These are phyloP conservation scores for Boletellus dicymbophilus DNA, from an alignment of 1,284 basidiomycete genomes.

Conservation along the genomic window DNA sequence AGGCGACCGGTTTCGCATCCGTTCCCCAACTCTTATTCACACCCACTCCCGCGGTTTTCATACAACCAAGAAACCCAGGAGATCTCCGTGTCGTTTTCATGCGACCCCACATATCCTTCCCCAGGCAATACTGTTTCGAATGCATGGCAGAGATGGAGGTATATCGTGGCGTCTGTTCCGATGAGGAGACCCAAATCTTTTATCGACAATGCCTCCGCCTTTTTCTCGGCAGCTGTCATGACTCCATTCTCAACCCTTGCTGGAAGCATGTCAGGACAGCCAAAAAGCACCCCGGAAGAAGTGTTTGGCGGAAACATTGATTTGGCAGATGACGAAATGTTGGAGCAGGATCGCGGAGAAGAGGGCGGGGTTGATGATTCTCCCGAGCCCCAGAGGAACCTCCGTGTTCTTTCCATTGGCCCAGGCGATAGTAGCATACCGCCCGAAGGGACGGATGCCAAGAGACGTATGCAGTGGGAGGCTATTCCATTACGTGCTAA, in stretches of 20 bases:
- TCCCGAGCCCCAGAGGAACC: constrained; percentile 44
- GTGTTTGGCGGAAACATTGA: constrained; percentile 70
- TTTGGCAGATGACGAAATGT: constrained; percentile 69
- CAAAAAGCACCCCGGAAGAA: constrained; percentile 57
- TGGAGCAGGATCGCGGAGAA: constrained; percentile 74
- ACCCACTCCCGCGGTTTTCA: constrained; percentile 71
- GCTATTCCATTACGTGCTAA: constrained; percentile 29
- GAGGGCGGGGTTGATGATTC: constrained; percentile 79
- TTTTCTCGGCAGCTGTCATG: constrained; percentile 57
- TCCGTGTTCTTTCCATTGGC: constrained; percentile 40
- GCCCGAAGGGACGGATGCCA: constrained; percentile 23
- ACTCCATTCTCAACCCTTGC: constrained; percentile 52
- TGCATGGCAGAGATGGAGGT: constrained; percentile 59
- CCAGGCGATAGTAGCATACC: constrained; percentile 12
- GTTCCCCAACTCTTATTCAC: constrained; percentile 74
- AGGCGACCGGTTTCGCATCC: constrained; percentile 71
- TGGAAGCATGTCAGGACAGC: constrained; percentile 29
- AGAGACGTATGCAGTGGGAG: constrained; percentile 33
- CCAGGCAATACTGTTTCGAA: constrained; percentile 33
- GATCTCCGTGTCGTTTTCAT: constrained; percentile 59
- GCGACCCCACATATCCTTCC: constrained; percentile 62
- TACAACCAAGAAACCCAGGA: constrained; percentile 56
- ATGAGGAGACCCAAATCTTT: constrained; percentile 64
- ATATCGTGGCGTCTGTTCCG: constrained; percentile 65
- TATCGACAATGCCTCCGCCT: constrained; percentile 66